phyloP scores from a whole-genome alignment of 345 rosid species.

The Turritis glabra region DNA sequence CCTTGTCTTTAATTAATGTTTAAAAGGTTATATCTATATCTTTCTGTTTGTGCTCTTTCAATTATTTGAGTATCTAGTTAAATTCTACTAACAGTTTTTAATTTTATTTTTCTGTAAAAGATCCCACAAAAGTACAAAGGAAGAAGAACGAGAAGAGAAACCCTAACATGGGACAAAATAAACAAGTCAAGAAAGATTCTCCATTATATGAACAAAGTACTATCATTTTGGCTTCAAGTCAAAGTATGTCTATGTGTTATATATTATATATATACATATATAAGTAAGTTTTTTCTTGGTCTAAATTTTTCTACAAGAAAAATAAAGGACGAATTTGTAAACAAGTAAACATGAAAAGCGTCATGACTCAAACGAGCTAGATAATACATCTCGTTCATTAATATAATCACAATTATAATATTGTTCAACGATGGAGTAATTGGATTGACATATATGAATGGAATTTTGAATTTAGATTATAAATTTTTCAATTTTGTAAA shows the following conservation, averaged over 20 bases:
- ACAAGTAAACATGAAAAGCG: not conserved
- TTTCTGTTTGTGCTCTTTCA: not conserved
- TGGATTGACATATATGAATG: not conserved
- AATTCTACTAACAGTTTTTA: not conserved
- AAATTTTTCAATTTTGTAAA: not conserved
- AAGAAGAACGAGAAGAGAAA: conserved; percentile 15
- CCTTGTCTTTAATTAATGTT: not conserved
- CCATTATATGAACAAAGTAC: conserved; percentile 8
- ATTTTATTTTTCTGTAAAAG: not conserved
- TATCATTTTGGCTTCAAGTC: conserved; percentile 25
- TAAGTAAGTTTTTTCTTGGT: not conserved
- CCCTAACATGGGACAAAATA: conserved; percentile 27
- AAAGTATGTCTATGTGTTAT: conserved; percentile 29
- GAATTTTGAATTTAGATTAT: not conserved
- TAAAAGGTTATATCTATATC: conserved; percentile 5
- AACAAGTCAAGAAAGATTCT: conserved; percentile 26
- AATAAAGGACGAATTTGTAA: not conserved
- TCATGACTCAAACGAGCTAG: not conserved
- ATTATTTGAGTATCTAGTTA: not conserved
- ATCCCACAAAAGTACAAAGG: not conserved
- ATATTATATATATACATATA: not conserved
- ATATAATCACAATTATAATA: not conserved
- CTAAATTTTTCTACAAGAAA: not conserved
- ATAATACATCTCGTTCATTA: not conserved
- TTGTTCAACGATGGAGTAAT: not conserved